Percentiles rank a stretch among this genome's conserved stretches.
Evolutionary conservation across 2,329 filamentous ascomycete species (phyloP).

Genomic region (Aspergillus sp.): DNA sequence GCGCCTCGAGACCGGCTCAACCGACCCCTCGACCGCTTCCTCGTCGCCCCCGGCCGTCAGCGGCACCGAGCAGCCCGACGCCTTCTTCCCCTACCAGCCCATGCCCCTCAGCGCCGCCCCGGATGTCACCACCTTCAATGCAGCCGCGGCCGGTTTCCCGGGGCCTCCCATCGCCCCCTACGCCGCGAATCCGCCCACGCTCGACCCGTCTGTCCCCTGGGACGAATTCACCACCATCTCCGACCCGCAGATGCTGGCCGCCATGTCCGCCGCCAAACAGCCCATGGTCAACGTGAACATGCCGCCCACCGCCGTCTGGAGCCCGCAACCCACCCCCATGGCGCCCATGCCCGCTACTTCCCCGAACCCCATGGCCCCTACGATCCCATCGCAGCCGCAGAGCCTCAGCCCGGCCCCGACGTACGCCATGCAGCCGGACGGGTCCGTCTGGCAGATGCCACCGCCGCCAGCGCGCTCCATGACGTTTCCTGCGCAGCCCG

Average conservation of each 20-base stretch:
- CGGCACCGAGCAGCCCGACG: slow-evolving; percentile 33
- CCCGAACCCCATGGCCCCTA: slow-evolving; percentile 29
- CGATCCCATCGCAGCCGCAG: slow-evolving; percentile 32
- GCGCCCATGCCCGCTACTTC: slow-evolving; percentile 26
- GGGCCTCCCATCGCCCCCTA: slow-evolving; percentile 33
- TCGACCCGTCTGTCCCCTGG: slow-evolving; percentile 37
- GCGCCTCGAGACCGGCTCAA: slow-evolving; percentile 44
- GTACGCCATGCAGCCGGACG: slow-evolving; percentile 36
- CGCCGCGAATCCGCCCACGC: slow-evolving; percentile 24
- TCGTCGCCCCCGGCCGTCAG: slow-evolving; percentile 44
- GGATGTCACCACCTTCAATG: slow-evolving; percentile 34
- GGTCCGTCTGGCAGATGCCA: slow-evolving; percentile 35
- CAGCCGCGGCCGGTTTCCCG: slow-evolving; percentile 20
- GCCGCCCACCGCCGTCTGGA: slow-evolving; percentile 32
- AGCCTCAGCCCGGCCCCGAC: slow-evolving; percentile 27
- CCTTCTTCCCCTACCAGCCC: slow-evolving; percentile 36
- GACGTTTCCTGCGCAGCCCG: slow-evolving; percentile 32
- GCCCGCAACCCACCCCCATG: slow-evolving; percentile 24
- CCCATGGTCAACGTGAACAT: slow-evolving; percentile 38
- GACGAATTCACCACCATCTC: slow-evolving; percentile 38
- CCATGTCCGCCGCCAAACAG: slow-evolving; percentile 28
- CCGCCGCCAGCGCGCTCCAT: slow-evolving; percentile 31
- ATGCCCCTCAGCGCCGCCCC: slow-evolving; percentile 34
- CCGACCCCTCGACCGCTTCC: slow-evolving; percentile 49
- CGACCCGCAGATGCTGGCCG: slow-evolving; percentile 35